phyloP scores from a whole-genome alignment of 768 basidiomycete species.

The Chalciporus chontae region DNA sequence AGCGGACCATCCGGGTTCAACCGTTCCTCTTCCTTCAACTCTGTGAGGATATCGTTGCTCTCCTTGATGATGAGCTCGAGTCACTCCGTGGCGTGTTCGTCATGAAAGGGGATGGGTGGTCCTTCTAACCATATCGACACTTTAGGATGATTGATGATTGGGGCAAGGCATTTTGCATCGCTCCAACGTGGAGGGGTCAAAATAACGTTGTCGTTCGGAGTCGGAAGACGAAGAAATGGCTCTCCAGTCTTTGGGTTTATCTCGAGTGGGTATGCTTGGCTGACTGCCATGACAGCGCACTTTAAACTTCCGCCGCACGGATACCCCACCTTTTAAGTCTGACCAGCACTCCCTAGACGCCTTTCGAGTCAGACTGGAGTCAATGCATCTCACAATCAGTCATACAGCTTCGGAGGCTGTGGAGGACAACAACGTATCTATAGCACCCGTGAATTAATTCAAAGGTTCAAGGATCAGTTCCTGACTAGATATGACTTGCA shows the following conservation, averaged over 20 bases:
- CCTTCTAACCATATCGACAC: slow-evolving; percentile 44
- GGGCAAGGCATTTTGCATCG: slow-evolving; percentile 38
- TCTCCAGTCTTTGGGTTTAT: slow-evolving; percentile 43
- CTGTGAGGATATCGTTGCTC: slow-evolving; percentile 20
- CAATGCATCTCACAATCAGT: not conserved
- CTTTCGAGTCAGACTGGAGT: not conserved
- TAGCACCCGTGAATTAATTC: not conserved
- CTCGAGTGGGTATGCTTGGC: slow-evolving; percentile 38
- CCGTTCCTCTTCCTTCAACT: slow-evolving; percentile 16
- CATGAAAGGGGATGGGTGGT: slow-evolving; percentile 53
- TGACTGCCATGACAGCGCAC: slow-evolving; percentile 12
- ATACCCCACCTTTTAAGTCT: not conserved
- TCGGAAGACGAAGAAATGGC: slow-evolving; percentile 51
- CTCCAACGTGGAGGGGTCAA: slow-evolving; percentile 53
- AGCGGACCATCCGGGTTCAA: slow-evolving; percentile 18
- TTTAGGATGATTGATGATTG: slow-evolving; percentile 46
- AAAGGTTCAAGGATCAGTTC: slow-evolving; percentile 12
- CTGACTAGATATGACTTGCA: slow-evolving; percentile 33
- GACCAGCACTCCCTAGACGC: not conserved
- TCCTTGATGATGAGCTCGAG: slow-evolving; percentile 17
- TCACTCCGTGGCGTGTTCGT: slow-evolving; percentile 40
- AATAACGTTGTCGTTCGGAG: slow-evolving; percentile 51
- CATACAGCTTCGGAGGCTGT: not conserved
- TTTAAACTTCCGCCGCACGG: too few relatives aligned
- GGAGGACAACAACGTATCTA: not conserved